Percentiles rank a stretch among this genome's conserved stretches.
Conservation (phyloP, 257 asterid species). For the Scutellaria barbata region DNA sequence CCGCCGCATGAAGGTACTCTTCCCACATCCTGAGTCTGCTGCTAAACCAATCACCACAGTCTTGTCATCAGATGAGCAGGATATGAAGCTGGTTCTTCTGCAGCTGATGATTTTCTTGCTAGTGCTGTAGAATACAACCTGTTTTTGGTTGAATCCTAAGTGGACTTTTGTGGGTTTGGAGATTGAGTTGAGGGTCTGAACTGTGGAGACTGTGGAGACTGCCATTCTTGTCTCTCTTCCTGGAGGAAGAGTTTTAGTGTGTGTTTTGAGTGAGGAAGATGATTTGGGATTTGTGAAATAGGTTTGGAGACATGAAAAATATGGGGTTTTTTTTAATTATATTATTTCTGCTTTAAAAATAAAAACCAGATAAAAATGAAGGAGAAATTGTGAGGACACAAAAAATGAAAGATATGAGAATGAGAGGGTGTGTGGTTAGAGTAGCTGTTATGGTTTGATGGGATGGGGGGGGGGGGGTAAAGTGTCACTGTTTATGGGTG, state of each 20-base stretch:
- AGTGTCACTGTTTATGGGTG: slow-evolving; percentile 23
- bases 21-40: slow-evolving; percentile 97
- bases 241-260: slow-evolving; percentile 18
- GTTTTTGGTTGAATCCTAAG: slow-evolving; percentile 64
- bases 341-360: background rate
- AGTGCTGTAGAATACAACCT: slow-evolving; percentile 48
- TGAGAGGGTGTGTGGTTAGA: slow-evolving; percentile 50
- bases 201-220: slow-evolving; percentile 70
- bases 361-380: background rate
- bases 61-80: slow-evolving; percentile 64
- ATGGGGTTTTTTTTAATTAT: slow-evolving; percentile 19
- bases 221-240: slow-evolving; percentile 60
- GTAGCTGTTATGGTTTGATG: slow-evolving; percentile 25
- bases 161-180: slow-evolving; percentile 73
- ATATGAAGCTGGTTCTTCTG: slow-evolving; percentile 32
- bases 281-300: slow-evolving; percentile 1
- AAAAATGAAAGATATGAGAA: slow-evolving; percentile 33
- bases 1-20: slow-evolving; percentile 96
- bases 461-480: slow-evolving; percentile 23
- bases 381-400: slow-evolving; percentile 39
- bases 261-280: slow-evolving; percentile 35
- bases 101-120: background rate
- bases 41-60: slow-evolving; percentile 88
- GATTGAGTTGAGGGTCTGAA: slow-evolving; percentile 79
- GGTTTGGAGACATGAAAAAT: slow-evolving; percentile 26